phyloP scores from a whole-genome alignment of 495 filamentous ascomycete genomes.

The Penicillium bialowiezense region DNA sequence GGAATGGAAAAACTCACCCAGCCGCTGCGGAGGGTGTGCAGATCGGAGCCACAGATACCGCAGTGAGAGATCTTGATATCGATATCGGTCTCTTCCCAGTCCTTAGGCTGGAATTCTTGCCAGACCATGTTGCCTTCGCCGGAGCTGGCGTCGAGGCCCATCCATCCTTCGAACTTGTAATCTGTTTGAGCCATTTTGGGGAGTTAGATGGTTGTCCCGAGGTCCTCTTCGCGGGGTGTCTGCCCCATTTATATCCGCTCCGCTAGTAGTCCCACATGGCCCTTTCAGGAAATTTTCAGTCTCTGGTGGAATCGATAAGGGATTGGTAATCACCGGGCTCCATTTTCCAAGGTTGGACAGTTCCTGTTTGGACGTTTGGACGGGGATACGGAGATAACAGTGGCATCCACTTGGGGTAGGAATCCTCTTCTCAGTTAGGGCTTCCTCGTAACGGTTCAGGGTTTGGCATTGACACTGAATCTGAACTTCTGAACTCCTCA shows the following conservation, averaged over 20 bases:
- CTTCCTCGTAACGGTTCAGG: too few species aligned
- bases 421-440: too few species aligned
- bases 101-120: conserved; percentile 74
- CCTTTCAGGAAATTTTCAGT: too few species aligned
- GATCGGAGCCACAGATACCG: conserved; percentile 54
- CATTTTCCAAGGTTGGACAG: too few species aligned
- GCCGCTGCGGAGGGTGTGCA: conserved; percentile 72
- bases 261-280: neutral
- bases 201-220: neutral
- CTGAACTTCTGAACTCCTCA: too few species aligned
- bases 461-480: too few species aligned
- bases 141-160: conserved; percentile 57
- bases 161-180: conserved; percentile 80
- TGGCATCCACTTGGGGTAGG: too few species aligned
- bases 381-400: neutral
- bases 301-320: too few species aligned
- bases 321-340: conserved; percentile 18
- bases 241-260: conserved; percentile 15
- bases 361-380: too few species aligned
- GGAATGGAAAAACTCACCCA: too few species aligned
- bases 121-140: conserved; percentile 77
- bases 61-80: conserved; percentile 46
- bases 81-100: conserved; percentile 77
- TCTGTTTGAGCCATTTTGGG: conserved; percentile 35
- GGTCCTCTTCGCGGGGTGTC: neutral